Base-by-base conservation (phyloP, 2,329 filamentous ascomycete genomes). In the Emmonsia crescens region DNA sequence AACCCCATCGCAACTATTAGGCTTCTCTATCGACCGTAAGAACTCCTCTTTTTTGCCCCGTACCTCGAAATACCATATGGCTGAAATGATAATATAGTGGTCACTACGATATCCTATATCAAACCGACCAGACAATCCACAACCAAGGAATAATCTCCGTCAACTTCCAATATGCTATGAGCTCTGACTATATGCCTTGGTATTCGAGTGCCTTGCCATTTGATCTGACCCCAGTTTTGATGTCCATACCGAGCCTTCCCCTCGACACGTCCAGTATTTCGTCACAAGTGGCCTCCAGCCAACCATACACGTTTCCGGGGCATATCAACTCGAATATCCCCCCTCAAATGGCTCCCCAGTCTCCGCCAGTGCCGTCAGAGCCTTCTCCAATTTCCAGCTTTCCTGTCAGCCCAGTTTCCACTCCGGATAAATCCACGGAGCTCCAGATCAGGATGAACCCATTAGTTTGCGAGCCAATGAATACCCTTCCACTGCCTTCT, bases 41-140 rank as follows among this genome's bases (percentile, higher is more conserved):
- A 74, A 21, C 64, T 3, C 29, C 52, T 12, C 8, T 27, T 5
- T 63, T 6, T 33, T 33, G 46, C 29, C 54, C 59, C 46, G 29
- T 52, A 44, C 62, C 51, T 38, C 24, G 57, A 24, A 31, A 24
- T 33, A 40, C 29, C 40, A 55, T 9, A 51, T 48, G 33, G 27
- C 59, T 70, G 75, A 67, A 71, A 63, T 29, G 36, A 21, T 56
- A 51, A 51, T 58, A 24, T 66, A 86, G 84, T 49, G 91, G 90
- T 63, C 94, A 97, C 75, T 99, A 97, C 74, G 94, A 97, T 74
- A 86, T 99, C 64, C 82, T 97, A 40, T 99, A 99, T 79, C 86
- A 85, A 71, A 78, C 81, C 33, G 82, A 83, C 66, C 68, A 69
- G 8, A 1, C 38, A 36, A 48, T 21, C 27, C 60, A 59, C n/a